Conservation (phyloP, 352 stramenopile genomes). For the Globisporangium nagaii region DNA sequence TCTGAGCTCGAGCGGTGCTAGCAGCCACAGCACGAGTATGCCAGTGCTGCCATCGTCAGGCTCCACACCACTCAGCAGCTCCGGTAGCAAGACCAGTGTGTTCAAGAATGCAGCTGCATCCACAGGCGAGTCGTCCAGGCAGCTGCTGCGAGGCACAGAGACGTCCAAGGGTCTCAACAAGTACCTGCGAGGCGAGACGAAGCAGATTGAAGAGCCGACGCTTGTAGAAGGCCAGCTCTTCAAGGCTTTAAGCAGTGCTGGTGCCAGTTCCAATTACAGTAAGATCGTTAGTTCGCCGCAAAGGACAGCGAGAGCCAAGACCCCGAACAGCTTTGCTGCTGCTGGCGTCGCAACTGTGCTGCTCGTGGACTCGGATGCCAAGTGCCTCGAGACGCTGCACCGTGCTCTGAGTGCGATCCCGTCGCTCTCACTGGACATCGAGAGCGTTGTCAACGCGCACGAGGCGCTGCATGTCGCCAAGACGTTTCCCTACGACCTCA, state of each 20-base stretch:
- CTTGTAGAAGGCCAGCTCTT: constrained; percentile 45
- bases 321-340: not conserved
- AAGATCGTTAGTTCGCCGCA: not conserved
- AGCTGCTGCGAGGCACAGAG: constrained; percentile 19
- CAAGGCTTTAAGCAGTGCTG: not conserved
- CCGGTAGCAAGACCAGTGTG: not conserved
- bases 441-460: constrained; percentile 49
- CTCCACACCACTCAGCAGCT: not conserved
- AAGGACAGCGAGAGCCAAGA: not conserved
- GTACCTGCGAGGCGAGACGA: constrained; percentile 56
- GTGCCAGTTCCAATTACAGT: not conserved
- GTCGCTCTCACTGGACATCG: constrained; percentile 27
- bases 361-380: constrained; percentile 32
- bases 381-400: constrained; percentile 31
- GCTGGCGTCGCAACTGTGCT: constrained; percentile 11
- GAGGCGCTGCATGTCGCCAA: constrained; percentile 51
- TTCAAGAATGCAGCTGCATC: not conserved
- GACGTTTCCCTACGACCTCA: constrained; percentile 64
- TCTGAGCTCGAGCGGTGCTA: not conserved
- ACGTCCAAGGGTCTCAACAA: constrained; percentile 43
- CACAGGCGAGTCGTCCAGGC: constrained; percentile 5
- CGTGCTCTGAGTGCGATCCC: constrained; percentile 17
- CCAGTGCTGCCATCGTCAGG: not conserved
- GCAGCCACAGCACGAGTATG: constrained; percentile 2
- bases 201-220: constrained; percentile 28